Percentiles rank a stretch among this genome's conserved stretches.
Evolutionary conservation across 2,329 filamentous ascomycete species (phyloP).

Genomic region (Penicillium janthinellum): DNA sequence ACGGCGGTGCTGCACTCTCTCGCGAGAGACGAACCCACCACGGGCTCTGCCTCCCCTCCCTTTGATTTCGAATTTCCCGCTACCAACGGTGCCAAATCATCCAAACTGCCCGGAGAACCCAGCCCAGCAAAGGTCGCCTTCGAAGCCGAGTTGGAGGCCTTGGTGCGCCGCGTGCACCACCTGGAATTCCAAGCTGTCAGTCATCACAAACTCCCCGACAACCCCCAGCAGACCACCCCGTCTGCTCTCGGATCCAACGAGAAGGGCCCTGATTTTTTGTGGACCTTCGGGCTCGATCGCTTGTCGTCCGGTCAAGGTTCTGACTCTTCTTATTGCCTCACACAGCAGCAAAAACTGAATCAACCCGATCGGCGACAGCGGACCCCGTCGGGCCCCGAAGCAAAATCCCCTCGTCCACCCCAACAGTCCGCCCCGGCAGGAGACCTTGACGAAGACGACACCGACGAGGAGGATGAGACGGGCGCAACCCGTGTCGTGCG

Average conservation of each 20-base stretch:
- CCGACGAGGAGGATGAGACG: constrained; percentile 53
- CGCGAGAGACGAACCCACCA: constrained; percentile 42
- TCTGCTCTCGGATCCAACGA: constrained; percentile 65
- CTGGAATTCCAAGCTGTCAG: constrained; percentile 75
- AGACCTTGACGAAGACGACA: constrained; percentile 38
- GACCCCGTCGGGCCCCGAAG: constrained; percentile 35
- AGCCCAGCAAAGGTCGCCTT: constrained; percentile 74
- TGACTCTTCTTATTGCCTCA: constrained; percentile 38
- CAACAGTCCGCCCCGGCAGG: constrained; percentile 29
- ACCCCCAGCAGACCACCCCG: constrained; percentile 68
- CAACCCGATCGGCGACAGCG: constrained; percentile 42
- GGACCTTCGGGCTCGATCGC: constrained; percentile 39
- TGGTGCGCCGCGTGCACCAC: constrained; percentile 75
- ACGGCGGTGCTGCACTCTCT: constrained; percentile 50
- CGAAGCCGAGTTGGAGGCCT: constrained; percentile 78
- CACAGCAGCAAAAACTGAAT: constrained; percentile 42
- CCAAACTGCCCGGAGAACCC: constrained; percentile 76
- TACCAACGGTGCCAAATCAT: constrained; percentile 56
- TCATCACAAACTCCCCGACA: constrained; percentile 66
- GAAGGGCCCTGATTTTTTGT: constrained; percentile 36
- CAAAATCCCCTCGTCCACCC: constrained; percentile 9
- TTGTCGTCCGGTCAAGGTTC: constrained; percentile 37
- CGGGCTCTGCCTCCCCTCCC: constrained; percentile 38
- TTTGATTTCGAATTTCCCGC: constrained; percentile 39
- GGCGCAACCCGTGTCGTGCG: constrained; percentile 59